Evolutionary conservation across 352 stramenopile species (phyloP), one percentile per base, ranked within the genome.

Genomic region (Pythium biforme): DNA sequence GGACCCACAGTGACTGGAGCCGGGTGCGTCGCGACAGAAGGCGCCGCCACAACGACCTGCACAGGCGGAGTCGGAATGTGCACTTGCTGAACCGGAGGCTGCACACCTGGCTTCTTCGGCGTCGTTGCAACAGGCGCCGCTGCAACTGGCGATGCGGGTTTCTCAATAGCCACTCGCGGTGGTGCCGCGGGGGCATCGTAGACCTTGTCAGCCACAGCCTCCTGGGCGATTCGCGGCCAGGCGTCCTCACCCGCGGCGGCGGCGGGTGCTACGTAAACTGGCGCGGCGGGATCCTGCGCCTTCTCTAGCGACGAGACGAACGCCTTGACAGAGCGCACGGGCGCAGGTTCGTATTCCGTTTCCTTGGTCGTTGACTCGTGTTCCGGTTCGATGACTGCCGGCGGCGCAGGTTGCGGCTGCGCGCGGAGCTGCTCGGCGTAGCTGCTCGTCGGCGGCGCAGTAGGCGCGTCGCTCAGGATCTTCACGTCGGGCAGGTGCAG

Each of bases 401-500:
- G 7, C 26, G 56, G 27, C 23, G 26, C 12, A n/a, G 9, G 37
- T 4, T 3, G 27, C 39, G 39, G 12, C 50, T 45, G 17, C 14
- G 41, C 55, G 29, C 41, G 54, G 33, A 62, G 51, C 55, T 64
- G 55, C 45, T 56, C 48, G 14, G 55, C 55, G 53, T 60, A 63
- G 40, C 43, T 55, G n/a, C 19, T 59, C 19, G 14, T 54, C 11
- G n/a, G 14, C 22, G 39, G n/a, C 34, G 26, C 46, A 27, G 22
- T 14, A 14, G 19, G 22, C 26, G 26, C 29, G 15, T 56, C 59
- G 54, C 58, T 55, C 2, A 73, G 69, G 33, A 75, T 59, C 47
- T 69, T 68, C 15, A 60, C 34, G 17, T 75, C 55, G 7, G 68
- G 63, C 23, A 80, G 62, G 34, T 68, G 70, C 43, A 61, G 52